Percentiles rank a stretch among this genome's conserved stretches.
These are phyloP conservation scores for Backusella morwellensis DNA, from an alignment of 192 early-diverging fungal species.

Conservation along the genomic window DNA sequence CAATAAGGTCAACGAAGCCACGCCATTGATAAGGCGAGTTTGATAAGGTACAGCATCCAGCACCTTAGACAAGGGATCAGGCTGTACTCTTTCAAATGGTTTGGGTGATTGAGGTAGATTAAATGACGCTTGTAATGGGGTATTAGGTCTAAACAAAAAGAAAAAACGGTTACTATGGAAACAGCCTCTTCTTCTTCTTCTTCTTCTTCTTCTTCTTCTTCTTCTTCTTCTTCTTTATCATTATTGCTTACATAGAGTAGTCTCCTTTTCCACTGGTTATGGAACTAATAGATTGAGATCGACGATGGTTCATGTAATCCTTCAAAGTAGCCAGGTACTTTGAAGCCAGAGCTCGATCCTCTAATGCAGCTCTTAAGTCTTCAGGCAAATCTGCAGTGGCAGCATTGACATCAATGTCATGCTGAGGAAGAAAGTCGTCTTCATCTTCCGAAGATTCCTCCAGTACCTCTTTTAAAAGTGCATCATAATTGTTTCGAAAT, in stretches of 20 bases:
- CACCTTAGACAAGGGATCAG: conserved; percentile 24
- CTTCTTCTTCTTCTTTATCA: not conserved
- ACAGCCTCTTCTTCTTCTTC: not conserved
- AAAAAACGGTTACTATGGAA: not conserved
- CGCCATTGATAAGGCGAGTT: conserved; percentile 47
- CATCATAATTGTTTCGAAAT: conserved; percentile 45
- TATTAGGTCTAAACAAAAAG: conserved; percentile 13
- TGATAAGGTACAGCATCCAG: conserved; percentile 24
- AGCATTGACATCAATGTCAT: conserved; percentile 35
- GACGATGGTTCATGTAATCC: conserved; percentile 38
- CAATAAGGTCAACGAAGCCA: conserved; percentile 50
- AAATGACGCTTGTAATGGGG: conserved; percentile 27
- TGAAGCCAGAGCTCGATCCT: conserved; percentile 39
- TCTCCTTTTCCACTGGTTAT: conserved; percentile 36
- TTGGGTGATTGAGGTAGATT: conserved; percentile 18
- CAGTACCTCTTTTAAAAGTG: conserved; percentile 51
- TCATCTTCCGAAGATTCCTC: conserved; percentile 50
- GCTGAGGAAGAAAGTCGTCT: conserved; percentile 27
- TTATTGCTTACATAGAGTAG: conserved; percentile 25
- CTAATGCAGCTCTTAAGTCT: conserved; percentile 46
- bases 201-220: not conserved
- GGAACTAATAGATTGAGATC: conserved; percentile 34
- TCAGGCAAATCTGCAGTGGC: conserved; percentile 43
- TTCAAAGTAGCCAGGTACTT: conserved; percentile 43
- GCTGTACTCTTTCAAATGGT: conserved; percentile 11